Percentiles rank a stretch among this genome's conserved stretches.
Conservation (phyloP, 208 protist species). For the Leishmania guyanensis region DNA sequence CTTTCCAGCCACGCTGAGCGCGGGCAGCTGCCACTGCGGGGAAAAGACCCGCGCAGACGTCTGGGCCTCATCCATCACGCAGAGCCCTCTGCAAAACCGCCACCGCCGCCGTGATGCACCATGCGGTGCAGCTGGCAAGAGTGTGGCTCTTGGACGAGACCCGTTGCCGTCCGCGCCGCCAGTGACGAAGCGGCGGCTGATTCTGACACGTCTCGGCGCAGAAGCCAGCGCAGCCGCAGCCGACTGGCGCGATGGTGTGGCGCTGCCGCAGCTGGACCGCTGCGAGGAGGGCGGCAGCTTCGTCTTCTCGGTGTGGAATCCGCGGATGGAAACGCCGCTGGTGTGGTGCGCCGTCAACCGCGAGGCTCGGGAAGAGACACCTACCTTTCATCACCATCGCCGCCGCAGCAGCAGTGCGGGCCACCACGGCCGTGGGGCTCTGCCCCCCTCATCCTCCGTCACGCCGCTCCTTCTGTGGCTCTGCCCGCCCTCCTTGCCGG, state of each 20-base stretch:
- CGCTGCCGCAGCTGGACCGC: slow-evolving; percentile 9
- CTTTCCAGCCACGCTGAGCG: neutral
- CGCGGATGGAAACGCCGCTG: slow-evolving; percentile 49
- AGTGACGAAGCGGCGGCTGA: neutral
- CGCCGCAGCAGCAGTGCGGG: neutral
- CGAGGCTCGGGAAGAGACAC: slow-evolving; percentile 31
- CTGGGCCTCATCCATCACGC: neutral
- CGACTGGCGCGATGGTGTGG: neutral
- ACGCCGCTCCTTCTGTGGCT: slow-evolving; percentile 60
- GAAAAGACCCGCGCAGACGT: neutral
- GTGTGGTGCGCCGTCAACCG: slow-evolving; percentile 80
- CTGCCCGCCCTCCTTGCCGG: slow-evolving; percentile 76
- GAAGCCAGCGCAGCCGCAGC: neutral
- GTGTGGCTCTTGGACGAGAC: neutral
- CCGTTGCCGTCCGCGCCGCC: slow-evolving; percentile 4
- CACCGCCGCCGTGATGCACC: neutral
- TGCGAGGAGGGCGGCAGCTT: slow-evolving; percentile 76
- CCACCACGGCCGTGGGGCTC: neutral
- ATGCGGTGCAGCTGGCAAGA: neutral
- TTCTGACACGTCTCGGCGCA: neutral
- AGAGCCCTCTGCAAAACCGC: slow-evolving; percentile 1
- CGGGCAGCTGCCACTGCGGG: neutral
- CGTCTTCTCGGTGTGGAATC: slow-evolving; percentile 72
- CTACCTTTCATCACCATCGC: slow-evolving; percentile 26
- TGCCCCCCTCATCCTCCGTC: slow-evolving; percentile 13